Conservation (phyloP, 1,284 basidiomycete genomes). For the Pascua sp. region DNA sequence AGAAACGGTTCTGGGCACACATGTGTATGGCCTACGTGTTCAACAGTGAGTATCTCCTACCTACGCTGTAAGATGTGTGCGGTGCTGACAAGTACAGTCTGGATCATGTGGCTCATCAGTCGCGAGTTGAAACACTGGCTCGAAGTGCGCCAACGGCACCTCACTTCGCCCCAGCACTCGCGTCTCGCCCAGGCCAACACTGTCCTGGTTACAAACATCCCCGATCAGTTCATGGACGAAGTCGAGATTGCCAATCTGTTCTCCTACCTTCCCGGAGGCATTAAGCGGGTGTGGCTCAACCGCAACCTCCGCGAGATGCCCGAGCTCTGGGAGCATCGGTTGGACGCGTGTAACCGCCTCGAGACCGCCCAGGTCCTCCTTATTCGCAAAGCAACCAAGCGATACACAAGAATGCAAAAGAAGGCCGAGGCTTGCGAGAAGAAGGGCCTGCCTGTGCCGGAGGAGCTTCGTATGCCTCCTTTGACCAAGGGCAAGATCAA, state of each 20-base stretch:
- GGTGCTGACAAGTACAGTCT: constrained; percentile 51
- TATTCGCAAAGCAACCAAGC: constrained; percentile 55
- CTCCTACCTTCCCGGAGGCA: constrained; percentile 68
- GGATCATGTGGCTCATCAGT: constrained; percentile 66
- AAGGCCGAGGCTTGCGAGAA: constrained; percentile 31
- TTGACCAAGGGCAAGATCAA: too few relatives aligned
- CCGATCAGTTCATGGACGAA: constrained; percentile 61
- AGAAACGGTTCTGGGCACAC: constrained; percentile 51
- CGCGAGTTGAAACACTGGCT: constrained; percentile 65
- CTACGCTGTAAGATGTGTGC: too few relatives aligned
- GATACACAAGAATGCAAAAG: constrained; percentile 25
- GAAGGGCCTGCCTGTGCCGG: constrained; percentile 39
- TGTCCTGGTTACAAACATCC: constrained; percentile 70
- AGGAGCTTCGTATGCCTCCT: constrained; percentile 4
- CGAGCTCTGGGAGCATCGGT: constrained; percentile 59
- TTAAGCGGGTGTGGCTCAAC: constrained; percentile 73
- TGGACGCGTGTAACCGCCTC: constrained; percentile 59
- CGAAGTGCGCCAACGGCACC: constrained; percentile 64
- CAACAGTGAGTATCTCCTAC: constrained; percentile 43
- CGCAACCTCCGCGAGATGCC: constrained; percentile 62
- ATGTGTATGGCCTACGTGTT: constrained; percentile 51
- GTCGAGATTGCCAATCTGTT: constrained; percentile 62
- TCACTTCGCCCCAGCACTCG: constrained; percentile 63
- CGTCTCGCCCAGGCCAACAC: constrained; percentile 67
- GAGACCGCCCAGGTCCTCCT: constrained; percentile 63